These are phyloP conservation scores for Saitoella complicata DNA, from an alignment of 805 yeast genomes.

Conservation along the genomic window DNA sequence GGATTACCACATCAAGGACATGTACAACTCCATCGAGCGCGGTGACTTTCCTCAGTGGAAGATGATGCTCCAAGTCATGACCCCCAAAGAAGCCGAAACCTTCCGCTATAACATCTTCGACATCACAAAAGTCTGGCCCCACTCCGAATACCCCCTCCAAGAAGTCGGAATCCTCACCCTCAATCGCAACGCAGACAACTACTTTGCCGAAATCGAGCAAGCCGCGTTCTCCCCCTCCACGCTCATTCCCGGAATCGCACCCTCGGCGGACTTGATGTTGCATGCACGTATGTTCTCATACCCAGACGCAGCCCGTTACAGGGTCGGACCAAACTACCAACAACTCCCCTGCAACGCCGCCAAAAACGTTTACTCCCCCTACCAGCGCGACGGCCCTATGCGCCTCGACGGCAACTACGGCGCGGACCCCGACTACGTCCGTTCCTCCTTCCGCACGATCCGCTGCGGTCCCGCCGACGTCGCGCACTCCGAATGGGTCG, in stretches of 20 bases:
- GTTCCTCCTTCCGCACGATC: slow-evolving; percentile 32
- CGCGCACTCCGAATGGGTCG: slow-evolving; percentile 59
- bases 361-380: slow-evolving; percentile 40
- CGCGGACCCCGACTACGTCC: slow-evolving; percentile 51
- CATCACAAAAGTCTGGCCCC: slow-evolving; percentile 88
- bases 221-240: slow-evolving; percentile 76
- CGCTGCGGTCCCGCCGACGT: slow-evolving; percentile 21
- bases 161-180: slow-evolving; percentile 65
- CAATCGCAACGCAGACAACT: slow-evolving; percentile 67
- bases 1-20: slow-evolving; percentile 65
- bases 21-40: slow-evolving; percentile 59
- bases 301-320: slow-evolving; percentile 74
- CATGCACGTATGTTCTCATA: slow-evolving; percentile 70
- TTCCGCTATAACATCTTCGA: slow-evolving; percentile 74
- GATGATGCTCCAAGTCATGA: slow-evolving; percentile 71
- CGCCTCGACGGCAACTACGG: slow-evolving; percentile 56
- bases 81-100: slow-evolving; percentile 59
- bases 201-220: slow-evolving; percentile 77
- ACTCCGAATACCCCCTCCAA: slow-evolving; percentile 68
- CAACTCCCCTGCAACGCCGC: slow-evolving; percentile 90
- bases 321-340: slow-evolving; percentile 57
- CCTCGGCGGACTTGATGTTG: slow-evolving; percentile 65
- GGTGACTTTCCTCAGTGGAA: slow-evolving; percentile 80
- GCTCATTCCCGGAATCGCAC: slow-evolving; percentile 69
- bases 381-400: slow-evolving; percentile 74